Base-by-base conservation (phyloP, 1,284 basidiomycete genomes). In the Coriolopsis trogii region DNA sequence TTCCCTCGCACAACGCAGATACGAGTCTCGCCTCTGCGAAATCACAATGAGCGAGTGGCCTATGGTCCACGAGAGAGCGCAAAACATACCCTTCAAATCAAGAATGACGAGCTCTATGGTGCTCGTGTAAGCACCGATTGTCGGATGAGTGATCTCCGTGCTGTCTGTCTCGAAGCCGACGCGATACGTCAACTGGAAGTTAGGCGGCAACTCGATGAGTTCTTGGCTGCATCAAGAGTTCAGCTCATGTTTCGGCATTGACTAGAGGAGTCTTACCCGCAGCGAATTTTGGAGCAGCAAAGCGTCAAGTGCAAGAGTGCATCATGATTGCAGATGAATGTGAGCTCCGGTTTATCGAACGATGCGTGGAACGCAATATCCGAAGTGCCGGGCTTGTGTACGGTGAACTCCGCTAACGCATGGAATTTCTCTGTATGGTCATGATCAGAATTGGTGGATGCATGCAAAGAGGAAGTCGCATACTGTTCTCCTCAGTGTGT, bases 261-360 rank as follows among this genome's bases (percentile, higher is more conserved):
- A 20, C 3, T 18, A 12, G 16, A 2, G 6, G n/a, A n/a, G n/a
- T 25, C 43, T 15, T 15, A 51, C 48, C 45, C 26, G 48, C 29
- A 13, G 3, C 33, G 16, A 16, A 64, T 47, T 28, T 62, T 52
- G 3, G 63, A 61, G 2, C 50, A 44, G 8, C 55, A 50, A 23
- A 68, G 46, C 13, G 42, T 60, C 16, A 68, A 36, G 21, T 46
- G 46, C 2, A 68, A 42, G 25, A 67, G 43, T 4, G 51, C 63
- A 41, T 67, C 64, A 29, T 68, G 66, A 41, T 67, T 64, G 50
- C 66, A 68, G 31, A 66, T 47, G 49, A 68, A 66, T 38, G 60
- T 51, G 13, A 68, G 54, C 9, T 50, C 44, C 4, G 66, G 66
- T 18, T 53, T 38, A 21, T 36, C 50, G 52, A 68, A 67, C 12